phyloP scores from a whole-genome alignment of 495 filamentous ascomycete genomes.

The Aspergillus carlsbadensis region DNA sequence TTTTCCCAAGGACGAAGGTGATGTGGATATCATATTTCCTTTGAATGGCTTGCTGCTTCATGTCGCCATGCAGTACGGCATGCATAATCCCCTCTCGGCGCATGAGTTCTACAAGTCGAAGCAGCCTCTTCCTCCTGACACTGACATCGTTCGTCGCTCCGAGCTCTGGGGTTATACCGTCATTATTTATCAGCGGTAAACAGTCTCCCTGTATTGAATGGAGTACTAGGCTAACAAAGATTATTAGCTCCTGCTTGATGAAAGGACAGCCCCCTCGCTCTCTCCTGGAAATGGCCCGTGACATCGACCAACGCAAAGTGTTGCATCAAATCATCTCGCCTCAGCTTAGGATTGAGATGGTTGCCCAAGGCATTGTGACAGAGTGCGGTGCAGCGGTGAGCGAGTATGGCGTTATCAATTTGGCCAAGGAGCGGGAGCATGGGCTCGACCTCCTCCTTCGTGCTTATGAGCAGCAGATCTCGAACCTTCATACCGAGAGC shows the following conservation, averaged over 20 bases:
- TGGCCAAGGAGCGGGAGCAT: conserved; percentile 38
- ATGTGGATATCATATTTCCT: conserved; percentile 41
- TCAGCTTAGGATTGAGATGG: conserved; percentile 32
- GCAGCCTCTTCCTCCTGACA: conserved; percentile 32
- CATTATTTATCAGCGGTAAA: conserved; percentile 40
- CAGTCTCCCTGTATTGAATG: neutral
- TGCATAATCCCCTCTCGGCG: conserved; percentile 48
- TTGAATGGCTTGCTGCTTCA: conserved; percentile 44
- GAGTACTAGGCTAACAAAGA: neutral
- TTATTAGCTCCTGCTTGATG: conserved; percentile 29
- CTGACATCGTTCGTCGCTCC: conserved; percentile 38
- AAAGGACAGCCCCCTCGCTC: conserved; percentile 41
- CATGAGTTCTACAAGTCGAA: conserved; percentile 46
- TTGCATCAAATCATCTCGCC: conserved; percentile 33
- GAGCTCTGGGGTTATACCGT: conserved; percentile 47
- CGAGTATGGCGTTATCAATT: conserved; percentile 39
- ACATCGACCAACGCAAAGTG: conserved; percentile 32
- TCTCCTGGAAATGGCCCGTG: conserved; percentile 34
- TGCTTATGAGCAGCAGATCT: conserved; percentile 33
- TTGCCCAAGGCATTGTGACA: conserved; percentile 36
- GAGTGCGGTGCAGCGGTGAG: conserved; percentile 34
- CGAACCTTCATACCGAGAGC: conserved; percentile 33
- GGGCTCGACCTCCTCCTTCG: conserved; percentile 36
- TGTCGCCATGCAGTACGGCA: conserved; percentile 49
- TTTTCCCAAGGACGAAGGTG: conserved; percentile 43